These are phyloP conservation scores for Aquilaria malaccensis DNA, from an alignment of 345 rosid genomes.

Conservation along the genomic window DNA sequence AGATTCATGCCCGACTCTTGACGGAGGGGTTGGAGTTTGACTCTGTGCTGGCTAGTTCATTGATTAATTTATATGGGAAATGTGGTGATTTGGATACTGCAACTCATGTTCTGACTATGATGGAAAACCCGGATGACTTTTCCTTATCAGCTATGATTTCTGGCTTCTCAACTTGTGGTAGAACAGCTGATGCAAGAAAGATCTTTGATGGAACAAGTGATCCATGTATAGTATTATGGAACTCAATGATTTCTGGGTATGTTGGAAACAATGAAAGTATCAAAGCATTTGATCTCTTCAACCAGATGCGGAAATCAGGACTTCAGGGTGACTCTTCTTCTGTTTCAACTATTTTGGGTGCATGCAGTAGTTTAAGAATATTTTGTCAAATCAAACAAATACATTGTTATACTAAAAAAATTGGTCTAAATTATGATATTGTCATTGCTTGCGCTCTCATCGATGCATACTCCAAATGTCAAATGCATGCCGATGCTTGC, in stretches of 20 bases:
- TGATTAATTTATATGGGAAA: conserved; percentile 63
- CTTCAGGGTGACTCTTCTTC: conserved; percentile 45
- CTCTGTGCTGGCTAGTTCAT: conserved; percentile 47
- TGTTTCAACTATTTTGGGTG: conserved; percentile 41
- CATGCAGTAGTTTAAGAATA: conserved; percentile 36
- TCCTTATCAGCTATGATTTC: conserved; percentile 76
- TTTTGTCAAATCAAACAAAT: conserved; percentile 27
- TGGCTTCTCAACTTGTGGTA: conserved; percentile 59
- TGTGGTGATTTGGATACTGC: conserved; percentile 64
- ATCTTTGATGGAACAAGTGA: conserved; percentile 34
- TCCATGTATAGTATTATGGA: conserved; percentile 53
- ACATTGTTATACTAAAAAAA: conserved; percentile 46
- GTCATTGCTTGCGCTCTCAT: conserved; percentile 36
- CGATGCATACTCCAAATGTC: conserved; percentile 51
- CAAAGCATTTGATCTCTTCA: conserved; percentile 50
- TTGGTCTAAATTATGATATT: conserved; percentile 33
- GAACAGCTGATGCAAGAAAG: conserved; percentile 45
- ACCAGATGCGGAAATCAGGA: conserved; percentile 43
- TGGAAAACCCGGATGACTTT: conserved; percentile 51
- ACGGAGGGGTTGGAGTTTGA: conserved; percentile 37
- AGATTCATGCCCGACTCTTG: conserved; percentile 59
- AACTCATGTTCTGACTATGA: conserved; percentile 29
- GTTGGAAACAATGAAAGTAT: conserved; percentile 44
- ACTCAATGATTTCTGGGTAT: conserved; percentile 74
- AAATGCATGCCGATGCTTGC: conserved; percentile 57